Conservation (phyloP, 139 green algal genomes). For the Chlorella sp. region DNA sequence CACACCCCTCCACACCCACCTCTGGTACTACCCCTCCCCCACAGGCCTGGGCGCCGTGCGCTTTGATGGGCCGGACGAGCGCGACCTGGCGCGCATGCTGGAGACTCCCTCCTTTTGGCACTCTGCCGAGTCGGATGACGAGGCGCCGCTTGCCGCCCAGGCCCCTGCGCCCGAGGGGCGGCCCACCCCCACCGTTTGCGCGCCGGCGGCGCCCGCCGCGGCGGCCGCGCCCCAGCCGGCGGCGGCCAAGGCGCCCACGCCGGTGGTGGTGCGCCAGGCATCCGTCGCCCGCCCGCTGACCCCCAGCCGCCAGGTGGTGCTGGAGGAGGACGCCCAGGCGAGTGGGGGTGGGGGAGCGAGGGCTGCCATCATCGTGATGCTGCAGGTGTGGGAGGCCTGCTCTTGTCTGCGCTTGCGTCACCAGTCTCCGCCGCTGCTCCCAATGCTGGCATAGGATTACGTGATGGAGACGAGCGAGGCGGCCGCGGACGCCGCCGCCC, state of each 20-base stretch:
- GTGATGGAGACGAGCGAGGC: neutral
- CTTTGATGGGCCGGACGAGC: no score
- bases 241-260: neutral
- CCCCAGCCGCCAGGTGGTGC: slow-evolving; percentile 17
- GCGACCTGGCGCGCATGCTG: no score
- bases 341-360: no score
- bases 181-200: neutral
- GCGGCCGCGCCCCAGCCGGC: neutral
- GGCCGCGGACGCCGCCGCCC: neutral
- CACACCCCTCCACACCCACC: no score
- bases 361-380: neutral
- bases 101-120: no score
- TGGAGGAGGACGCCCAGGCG: slow-evolving; percentile 22
- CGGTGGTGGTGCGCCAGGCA: slow-evolving; percentile 6
- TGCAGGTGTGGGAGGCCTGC: neutral
- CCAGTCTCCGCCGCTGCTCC: neutral
- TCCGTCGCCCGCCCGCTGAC: slow-evolving; percentile 10
- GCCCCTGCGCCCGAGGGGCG: neutral
- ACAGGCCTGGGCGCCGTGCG: no score
- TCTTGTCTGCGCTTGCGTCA: neutral
- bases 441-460: neutral
- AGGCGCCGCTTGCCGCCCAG: no score
- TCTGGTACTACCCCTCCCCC: no score
- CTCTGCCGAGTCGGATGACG: no score
- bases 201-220: neutral